phyloP scores from a whole-genome alignment of 345 rosid species.

The Anacardium occidentale region DNA sequence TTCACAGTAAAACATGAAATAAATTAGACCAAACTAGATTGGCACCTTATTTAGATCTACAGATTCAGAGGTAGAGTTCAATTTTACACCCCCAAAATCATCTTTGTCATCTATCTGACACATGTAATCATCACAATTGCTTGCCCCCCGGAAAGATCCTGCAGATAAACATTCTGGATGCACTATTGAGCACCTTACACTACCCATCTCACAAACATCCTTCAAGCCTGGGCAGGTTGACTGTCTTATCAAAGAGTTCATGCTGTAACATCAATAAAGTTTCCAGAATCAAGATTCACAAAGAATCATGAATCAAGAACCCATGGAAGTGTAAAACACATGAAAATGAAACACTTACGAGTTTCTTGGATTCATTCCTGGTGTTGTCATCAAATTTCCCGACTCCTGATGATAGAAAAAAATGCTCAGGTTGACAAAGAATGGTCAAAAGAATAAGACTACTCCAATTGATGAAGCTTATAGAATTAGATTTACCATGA shows the following conservation, averaged over 20 bases:
- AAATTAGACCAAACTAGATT: constrained; percentile 18
- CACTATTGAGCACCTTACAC: constrained; percentile 51
- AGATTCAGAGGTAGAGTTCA: constrained; percentile 49
- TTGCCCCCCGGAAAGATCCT: constrained; percentile 44
- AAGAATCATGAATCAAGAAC: background rate
- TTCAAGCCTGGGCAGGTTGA: constrained; percentile 71
- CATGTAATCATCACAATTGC: constrained; percentile 58
- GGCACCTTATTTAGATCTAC: constrained; percentile 67
- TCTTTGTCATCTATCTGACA: constrained; percentile 76
- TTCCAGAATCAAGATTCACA: constrained; percentile 19
- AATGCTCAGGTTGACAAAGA: constrained; percentile 17
- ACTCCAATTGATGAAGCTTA: constrained; percentile 17
- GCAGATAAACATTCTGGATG: constrained; percentile 41
- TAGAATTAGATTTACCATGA: constrained; percentile 42
- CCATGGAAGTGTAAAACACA: constrained; percentile 8
- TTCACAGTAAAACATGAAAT: constrained; percentile 6
- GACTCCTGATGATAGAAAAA: constrained; percentile 44
- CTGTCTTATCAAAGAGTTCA: constrained; percentile 50
- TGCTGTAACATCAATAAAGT: constrained; percentile 35
- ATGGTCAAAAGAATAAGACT: constrained; percentile 23
- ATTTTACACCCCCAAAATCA: constrained; percentile 51
- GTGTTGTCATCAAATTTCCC: constrained; percentile 41
- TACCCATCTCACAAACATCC: constrained; percentile 69
- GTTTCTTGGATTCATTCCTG: constrained; percentile 46
- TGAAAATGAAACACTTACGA: constrained; percentile 51